Conservation (phyloP, 495 filamentous ascomycete species). For the Penicillium canescens region DNA sequence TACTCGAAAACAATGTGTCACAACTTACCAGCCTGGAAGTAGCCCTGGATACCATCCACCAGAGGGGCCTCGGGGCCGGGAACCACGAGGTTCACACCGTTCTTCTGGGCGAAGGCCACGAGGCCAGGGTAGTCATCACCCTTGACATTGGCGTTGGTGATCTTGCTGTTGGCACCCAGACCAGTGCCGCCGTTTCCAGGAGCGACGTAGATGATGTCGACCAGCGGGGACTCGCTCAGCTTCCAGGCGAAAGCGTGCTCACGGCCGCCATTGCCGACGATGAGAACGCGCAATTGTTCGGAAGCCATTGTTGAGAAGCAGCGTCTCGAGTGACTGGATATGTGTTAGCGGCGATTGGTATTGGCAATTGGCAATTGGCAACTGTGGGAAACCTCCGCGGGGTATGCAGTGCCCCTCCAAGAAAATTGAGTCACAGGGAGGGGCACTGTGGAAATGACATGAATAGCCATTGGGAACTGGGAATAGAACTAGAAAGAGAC, state of each 20-base stretch:
- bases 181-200: slow-evolving; percentile 91
- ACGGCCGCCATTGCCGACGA: slow-evolving; percentile 90
- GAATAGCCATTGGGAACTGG: background rate
- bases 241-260: slow-evolving; percentile 98
- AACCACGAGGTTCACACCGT: slow-evolving; percentile 79
- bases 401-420: slow-evolving; percentile 28
- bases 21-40: slow-evolving; percentile 64
- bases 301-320: slow-evolving; percentile 38
- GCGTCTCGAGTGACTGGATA: slow-evolving; percentile 34
- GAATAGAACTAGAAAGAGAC: slow-evolving; percentile 1
- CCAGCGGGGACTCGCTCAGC: slow-evolving; percentile 72
- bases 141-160: slow-evolving; percentile 69
- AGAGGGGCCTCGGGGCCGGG: slow-evolving; percentile 92
- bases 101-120: slow-evolving; percentile 69
- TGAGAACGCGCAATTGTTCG: slow-evolving; percentile 63
- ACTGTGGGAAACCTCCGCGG: slow-evolving; percentile 25
- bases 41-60: slow-evolving; percentile 85
- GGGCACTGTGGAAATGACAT: background rate
- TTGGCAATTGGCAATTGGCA: background rate
- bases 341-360: slow-evolving; percentile 11
- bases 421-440: slow-evolving; percentile 1
- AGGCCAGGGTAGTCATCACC: slow-evolving; percentile 76
- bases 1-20: background rate
- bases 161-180: slow-evolving; percentile 58
- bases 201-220: slow-evolving; percentile 49